Evolutionary conservation across 2,329 filamentous ascomycete genomes (phyloP), one percentile per base, ranked within the genome.

Genomic region (Pseudogymnoascus destructans): DNA sequence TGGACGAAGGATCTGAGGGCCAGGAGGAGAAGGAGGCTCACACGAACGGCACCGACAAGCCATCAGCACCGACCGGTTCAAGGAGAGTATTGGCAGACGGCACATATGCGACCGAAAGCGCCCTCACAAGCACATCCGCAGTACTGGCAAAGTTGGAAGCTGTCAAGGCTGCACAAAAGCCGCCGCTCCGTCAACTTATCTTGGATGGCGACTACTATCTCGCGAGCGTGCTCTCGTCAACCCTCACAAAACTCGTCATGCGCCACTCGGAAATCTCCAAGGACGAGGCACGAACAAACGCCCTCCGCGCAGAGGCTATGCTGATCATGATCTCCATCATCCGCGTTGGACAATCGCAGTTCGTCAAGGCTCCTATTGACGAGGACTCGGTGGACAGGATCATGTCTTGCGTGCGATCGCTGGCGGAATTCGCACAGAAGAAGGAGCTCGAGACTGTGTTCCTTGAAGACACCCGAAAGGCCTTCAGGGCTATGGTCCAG

Each of bases 311-410:
- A 3, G 93, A 98, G 73, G 93, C 93, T 46, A 98, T 98, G 93
- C 80, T 98, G 57, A 97, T 98, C 70, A 95, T 97, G 91, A 95
- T 98, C 66, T 97, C 93, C 4, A 95, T 98, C 65, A 89, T 98
- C 64, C 90, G 93, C 55, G 93, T 96, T 61, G 93, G 93, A 38
- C 93, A 98, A 73, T 97, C 92, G n/a, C 89, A 95, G 63, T 98
- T 98, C 65, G 93, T 95, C 69, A 97, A 97, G 76, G 87, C 89
- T 1, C 88, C 90, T 2, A 97, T 98, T 63, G 93, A 98, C 62
- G 93, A 98, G 71, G 93, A 98, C 70, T 96, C 93, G 0, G 82
- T 97, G n/a, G 93, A 98, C 71, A 85, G 93, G 66, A 92, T 98
- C 71, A 97, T 98, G 93, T 90, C 89, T 36, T 97, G 92, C 69